Conservation (phyloP, 805 yeast species). For the Citeromyces matritensis region DNA sequence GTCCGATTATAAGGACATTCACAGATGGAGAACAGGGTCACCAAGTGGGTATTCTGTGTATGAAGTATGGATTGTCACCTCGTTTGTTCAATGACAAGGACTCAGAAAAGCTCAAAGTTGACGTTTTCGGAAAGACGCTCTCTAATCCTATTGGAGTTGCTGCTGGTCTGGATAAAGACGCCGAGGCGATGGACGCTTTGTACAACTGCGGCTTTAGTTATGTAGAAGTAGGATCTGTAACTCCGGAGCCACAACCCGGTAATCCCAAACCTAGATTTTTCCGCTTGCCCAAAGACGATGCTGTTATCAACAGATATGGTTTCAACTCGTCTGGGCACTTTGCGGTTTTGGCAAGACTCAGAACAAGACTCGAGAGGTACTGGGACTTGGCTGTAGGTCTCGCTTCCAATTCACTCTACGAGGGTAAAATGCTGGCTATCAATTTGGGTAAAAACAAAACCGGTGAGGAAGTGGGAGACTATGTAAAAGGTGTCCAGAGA, state of each 20-base stretch:
- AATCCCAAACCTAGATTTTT: constrained; percentile 90
- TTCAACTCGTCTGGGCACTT: constrained; percentile 87
- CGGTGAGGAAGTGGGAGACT: constrained; percentile 84
- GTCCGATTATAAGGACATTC: constrained; percentile 57
- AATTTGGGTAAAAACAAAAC: constrained; percentile 87
- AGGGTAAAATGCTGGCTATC: constrained; percentile 48
- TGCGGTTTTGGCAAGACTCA: constrained; percentile 52
- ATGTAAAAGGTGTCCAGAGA: constrained; percentile 67
- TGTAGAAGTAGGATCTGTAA: constrained; percentile 86
- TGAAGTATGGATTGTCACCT: constrained; percentile 62
- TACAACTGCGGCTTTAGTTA: constrained; percentile 72
- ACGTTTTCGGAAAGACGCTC: constrained; percentile 49
- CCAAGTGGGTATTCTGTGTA: constrained; percentile 48
- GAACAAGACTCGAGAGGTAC: constrained; percentile 39
- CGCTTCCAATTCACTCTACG: constrained; percentile 5
- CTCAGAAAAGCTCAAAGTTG: constrained; percentile 36
- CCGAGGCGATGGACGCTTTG: constrained; percentile 75
- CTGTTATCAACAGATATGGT: constrained; percentile 90
- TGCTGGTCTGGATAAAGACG: constrained; percentile 92
- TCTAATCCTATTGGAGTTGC: constrained; percentile 83
- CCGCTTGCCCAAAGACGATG: constrained; percentile 71
- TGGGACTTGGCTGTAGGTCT: constrained; percentile 11
- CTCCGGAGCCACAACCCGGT: constrained; percentile 89
- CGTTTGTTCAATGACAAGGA: constrained; percentile 36
- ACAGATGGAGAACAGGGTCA: constrained; percentile 87